Percentiles rank a stretch among this genome's conserved stretches.
Evolutionary conservation across 768 basidiomycete species (phyloP).

Genomic region (Sistotremastrum suecicum): DNA sequence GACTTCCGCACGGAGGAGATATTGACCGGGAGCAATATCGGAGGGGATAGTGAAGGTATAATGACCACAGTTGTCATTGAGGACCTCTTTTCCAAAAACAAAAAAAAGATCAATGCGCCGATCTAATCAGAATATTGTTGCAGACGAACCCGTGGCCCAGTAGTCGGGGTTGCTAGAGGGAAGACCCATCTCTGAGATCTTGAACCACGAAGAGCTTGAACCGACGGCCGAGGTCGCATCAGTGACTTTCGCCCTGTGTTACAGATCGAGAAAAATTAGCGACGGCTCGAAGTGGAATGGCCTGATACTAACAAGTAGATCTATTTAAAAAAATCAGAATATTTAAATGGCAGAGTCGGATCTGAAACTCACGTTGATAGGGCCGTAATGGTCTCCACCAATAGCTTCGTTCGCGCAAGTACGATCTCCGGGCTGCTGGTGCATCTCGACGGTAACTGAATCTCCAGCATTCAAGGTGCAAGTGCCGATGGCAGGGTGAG

Average conservation of each 20-base stretch:
- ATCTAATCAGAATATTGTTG: background rate
- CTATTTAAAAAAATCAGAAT: slow-evolving; percentile 6
- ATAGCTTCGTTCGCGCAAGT: slow-evolving; percentile 33
- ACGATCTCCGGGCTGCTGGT: slow-evolving; percentile 34
- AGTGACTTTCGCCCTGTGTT: slow-evolving; percentile 23
- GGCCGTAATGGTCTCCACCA: slow-evolving; percentile 37
- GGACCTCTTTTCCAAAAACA: slow-evolving; percentile 16
- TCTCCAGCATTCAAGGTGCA: slow-evolving; percentile 36
- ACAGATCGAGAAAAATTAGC: too few species aligned
- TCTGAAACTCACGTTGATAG: slow-evolving; percentile 17
- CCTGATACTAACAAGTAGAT: slow-evolving; percentile 21
- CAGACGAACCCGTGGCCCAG: slow-evolving; percentile 20
- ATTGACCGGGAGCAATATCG: slow-evolving; percentile 28
- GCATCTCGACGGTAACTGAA: slow-evolving; percentile 37
- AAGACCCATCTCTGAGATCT: slow-evolving; percentile 34
- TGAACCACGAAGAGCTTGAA: slow-evolving; percentile 33
- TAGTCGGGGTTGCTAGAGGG: slow-evolving; percentile 34
- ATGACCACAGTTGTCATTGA: slow-evolving; percentile 39
- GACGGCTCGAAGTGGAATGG: too few species aligned
- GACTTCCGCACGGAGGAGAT: slow-evolving; percentile 36
- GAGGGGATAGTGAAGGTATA: slow-evolving; percentile 33
- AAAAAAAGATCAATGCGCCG: background rate
- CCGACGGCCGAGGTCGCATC: slow-evolving; percentile 32
- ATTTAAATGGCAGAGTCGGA: background rate
- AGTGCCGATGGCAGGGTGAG: slow-evolving; percentile 20